Evolutionary conservation across 2,329 filamentous ascomycete genomes (phyloP).

Genomic region (Trichoderma atrobrunneum): DNA sequence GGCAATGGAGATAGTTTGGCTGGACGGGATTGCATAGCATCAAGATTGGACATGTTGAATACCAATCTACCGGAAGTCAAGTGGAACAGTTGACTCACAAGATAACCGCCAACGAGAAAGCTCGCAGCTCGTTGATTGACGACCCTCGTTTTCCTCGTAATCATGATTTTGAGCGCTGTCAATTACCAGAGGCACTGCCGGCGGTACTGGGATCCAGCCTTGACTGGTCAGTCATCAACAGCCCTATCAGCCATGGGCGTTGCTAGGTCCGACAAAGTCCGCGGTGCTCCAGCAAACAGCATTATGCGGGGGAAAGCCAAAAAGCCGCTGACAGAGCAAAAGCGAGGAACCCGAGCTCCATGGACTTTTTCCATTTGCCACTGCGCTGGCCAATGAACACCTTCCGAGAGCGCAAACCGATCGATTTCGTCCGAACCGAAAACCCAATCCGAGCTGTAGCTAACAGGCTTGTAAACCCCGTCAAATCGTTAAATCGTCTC

Average conservation of each 20-base stretch:
- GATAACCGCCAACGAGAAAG: neutral
- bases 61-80: neutral
- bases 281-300: neutral
- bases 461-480: neutral
- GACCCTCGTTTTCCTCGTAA: neutral
- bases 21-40: neutral
- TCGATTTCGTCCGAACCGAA: slow-evolving; percentile 1
- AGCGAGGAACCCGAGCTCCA: slow-evolving; percentile 10
- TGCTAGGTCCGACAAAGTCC: neutral
- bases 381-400: neutral
- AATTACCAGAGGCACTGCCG: neutral
- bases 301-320: slow-evolving; percentile 7
- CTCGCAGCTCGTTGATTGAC: neutral
- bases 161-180: neutral
- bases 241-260: neutral
- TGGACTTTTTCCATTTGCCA: slow-evolving; percentile 9
- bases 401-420: neutral
- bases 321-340: slow-evolving; percentile 8
- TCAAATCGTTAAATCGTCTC: neutral
- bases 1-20: neutral
- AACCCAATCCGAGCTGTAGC: neutral
- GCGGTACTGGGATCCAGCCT: neutral
- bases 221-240: neutral
- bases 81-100: neutral
- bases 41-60: neutral